Evolutionary conservation across 352 stramenopile species (phyloP).

Genomic region (Phytophthora brassicae): DNA sequence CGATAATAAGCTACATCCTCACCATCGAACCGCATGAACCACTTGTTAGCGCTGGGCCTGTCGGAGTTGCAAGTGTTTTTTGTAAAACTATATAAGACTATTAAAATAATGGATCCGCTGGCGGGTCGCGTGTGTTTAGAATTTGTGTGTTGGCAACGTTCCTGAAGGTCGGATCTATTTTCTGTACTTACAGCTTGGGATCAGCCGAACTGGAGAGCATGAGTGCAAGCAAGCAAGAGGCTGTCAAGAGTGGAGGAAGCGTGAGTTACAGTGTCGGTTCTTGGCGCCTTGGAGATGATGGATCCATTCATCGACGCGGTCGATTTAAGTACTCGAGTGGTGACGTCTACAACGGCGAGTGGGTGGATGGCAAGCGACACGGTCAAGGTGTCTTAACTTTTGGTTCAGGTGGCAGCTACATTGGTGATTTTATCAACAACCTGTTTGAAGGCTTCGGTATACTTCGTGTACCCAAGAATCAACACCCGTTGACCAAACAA

Average conservation of each 20-base stretch:
- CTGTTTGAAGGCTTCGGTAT: slow-evolving; percentile 71
- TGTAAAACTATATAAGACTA: too few relatives aligned
- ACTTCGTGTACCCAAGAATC: slow-evolving; percentile 44
- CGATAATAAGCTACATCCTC: too few relatives aligned
- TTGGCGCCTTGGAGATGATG: slow-evolving; percentile 73
- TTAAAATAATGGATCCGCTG: slow-evolving; percentile 17
- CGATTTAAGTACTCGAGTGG: slow-evolving; percentile 73
- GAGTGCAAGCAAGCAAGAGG: slow-evolving; percentile 10
- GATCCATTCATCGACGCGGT: slow-evolving; percentile 69
- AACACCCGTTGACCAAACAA: slow-evolving; percentile 67
- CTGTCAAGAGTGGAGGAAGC: slow-evolving; percentile 17
- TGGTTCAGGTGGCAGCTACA: slow-evolving; percentile 39
- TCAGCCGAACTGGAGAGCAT: not conserved
- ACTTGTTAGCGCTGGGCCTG: too few relatives aligned
- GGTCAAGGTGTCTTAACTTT: slow-evolving; percentile 62
- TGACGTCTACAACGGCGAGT: slow-evolving; percentile 86
- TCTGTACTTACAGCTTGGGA: not conserved
- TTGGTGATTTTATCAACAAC: slow-evolving; percentile 54
- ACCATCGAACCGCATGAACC: too few relatives aligned
- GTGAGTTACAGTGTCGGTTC: slow-evolving; percentile 69
- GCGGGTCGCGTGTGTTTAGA: slow-evolving; percentile 20
- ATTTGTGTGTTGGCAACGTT: slow-evolving; percentile 2
- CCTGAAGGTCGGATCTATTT: slow-evolving; percentile 28
- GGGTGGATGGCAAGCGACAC: slow-evolving; percentile 80
- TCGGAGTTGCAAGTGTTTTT: too few relatives aligned